phyloP scores from a whole-genome alignment of 139 green algal species.

The Bryopsis sp. region DNA sequence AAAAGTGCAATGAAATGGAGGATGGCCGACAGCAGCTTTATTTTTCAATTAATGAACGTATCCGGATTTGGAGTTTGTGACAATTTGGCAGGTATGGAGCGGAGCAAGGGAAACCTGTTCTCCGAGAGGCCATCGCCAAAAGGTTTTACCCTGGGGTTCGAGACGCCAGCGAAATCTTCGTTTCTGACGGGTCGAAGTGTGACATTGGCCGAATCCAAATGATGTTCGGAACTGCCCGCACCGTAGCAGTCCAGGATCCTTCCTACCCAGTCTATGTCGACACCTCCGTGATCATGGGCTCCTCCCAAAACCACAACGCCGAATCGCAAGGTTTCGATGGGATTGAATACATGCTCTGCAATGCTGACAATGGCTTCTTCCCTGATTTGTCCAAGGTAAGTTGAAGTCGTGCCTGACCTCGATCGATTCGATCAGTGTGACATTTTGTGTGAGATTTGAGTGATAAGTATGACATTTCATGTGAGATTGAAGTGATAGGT shows the following conservation, averaged over 20 bases:
- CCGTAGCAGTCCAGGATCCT: slow-evolving; percentile 84
- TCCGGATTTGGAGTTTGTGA: no score
- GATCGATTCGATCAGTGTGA: slow-evolving; percentile 8
- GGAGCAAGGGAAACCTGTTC: slow-evolving; percentile 74
- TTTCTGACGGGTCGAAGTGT: slow-evolving; percentile 97
- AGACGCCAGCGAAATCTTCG: slow-evolving; percentile 83
- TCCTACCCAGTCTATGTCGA: slow-evolving; percentile 99
- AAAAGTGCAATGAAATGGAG: no score
- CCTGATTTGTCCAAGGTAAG: slow-evolving; percentile 74
- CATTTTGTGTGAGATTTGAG: neutral
- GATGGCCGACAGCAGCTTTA: no score
- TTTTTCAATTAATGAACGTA: no score
- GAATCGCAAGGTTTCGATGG: slow-evolving; percentile 64
- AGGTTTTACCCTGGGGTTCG: slow-evolving; percentile 72
- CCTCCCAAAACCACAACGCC: slow-evolving; percentile 75
- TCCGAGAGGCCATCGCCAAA: slow-evolving; percentile 72
- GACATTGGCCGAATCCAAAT: slow-evolving; percentile 94
- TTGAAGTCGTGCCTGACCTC: no score
- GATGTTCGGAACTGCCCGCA: slow-evolving; percentile 49
- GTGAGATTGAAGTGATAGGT: no score
- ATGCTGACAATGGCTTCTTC: slow-evolving; percentile 94
- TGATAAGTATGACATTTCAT: neutral
- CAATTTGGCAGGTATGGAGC: slow-evolving; percentile 82
- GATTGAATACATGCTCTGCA: slow-evolving; percentile 93
- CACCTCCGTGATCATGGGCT: slow-evolving; percentile 96